Base-by-base conservation (phyloP, 1,139 yeast genomes). In the Sugiyamaella pinicola region DNA sequence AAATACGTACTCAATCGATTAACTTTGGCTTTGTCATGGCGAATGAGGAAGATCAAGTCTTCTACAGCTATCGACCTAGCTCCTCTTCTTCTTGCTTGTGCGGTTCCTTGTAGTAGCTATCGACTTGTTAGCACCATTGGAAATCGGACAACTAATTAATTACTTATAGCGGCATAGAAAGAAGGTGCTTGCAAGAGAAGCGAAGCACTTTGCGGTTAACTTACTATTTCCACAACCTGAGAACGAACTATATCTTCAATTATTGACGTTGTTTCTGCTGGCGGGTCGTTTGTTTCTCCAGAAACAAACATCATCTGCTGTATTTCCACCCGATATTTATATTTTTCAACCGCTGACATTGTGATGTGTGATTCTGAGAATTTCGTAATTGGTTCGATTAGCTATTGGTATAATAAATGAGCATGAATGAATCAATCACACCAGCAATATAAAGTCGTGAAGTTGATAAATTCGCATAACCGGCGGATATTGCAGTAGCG, bases 271-370 rank as follows among this genome's bases (percentile, higher is more conserved):
- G 97, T 89, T 61, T 88, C 96, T 8, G 85, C 78, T 0, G 97
- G 96, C 2, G 98, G 95, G 63, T 93, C 99, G 61, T 87, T 88
- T 1, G 95, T 83, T 69, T 93, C 98, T 1, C 99, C 99, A 56
- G 87, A 81, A 55, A 93, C 99, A 74, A 95, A 93, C 99, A 93
- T 93, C 99, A 93, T 95, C 74, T 90, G 96, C 69, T 88, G 96
- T 64, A 89, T 88, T 69, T 89, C 96, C 47, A 85, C 80, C 54
- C 95, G 75, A 68, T 88, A 89, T 66, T 84, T 82, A 72, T 86
- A 84, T 66, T 85, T 84, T 58, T 79, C 79, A 22, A 45, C 49
- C 35, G 53, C 49, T 4, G 53, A 35, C 55, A 51, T 54, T 8
- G 35, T 47, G 37, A 12, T 10, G n/a, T 15, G 7, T 18, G 3